Percentiles rank a stretch among this genome's conserved stretches.
Conservation (phyloP, 2,329 filamentous ascomycete genomes). For the Pyrenochaeta sp. region DNA sequence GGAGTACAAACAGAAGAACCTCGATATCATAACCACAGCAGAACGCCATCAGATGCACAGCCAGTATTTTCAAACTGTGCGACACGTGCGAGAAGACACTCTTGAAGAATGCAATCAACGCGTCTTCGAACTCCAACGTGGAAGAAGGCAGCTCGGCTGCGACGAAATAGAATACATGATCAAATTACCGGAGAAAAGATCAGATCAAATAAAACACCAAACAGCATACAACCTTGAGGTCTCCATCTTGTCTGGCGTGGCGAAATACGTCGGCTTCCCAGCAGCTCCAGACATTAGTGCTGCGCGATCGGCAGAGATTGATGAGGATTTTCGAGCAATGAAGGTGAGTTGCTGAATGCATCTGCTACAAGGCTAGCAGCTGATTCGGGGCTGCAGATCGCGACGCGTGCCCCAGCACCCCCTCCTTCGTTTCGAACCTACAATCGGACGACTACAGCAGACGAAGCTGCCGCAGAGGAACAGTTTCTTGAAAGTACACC, state of each 20-base stretch:
- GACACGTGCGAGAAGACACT: constrained; percentile 81
- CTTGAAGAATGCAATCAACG: constrained; percentile 84
- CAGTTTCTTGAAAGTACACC: constrained; percentile 89
- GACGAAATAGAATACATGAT: constrained; percentile 83
- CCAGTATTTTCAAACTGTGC: constrained; percentile 87
- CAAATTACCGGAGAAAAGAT: constrained; percentile 78
- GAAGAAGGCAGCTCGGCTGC: constrained; percentile 80
- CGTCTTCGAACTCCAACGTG: constrained; percentile 92
- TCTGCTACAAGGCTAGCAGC: constrained; percentile 23
- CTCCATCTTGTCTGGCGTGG: constrained; percentile 86
- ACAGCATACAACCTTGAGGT: constrained; percentile 95
- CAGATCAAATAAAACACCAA: constrained; percentile 83
- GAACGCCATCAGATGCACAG: constrained; percentile 86
- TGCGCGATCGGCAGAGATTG: constrained; percentile 75
- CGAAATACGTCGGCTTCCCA: constrained; percentile 95
- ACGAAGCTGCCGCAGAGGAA: constrained; percentile 74
- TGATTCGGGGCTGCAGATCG: constrained; percentile 42
- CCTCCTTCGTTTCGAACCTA: constrained; percentile 45
- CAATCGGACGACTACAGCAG: constrained; percentile 51
- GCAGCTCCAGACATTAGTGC: constrained; percentile 86
- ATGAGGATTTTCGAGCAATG: constrained; percentile 89
- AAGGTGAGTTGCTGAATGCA: constrained; percentile 68
- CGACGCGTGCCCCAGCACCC: constrained; percentile 39
- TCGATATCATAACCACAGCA: constrained; percentile 76
- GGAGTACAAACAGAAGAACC: constrained; percentile 75